These are phyloP conservation scores for Exophiala viscosa DNA, from an alignment of 2,329 filamentous ascomycete genomes.

Conservation along the genomic window DNA sequence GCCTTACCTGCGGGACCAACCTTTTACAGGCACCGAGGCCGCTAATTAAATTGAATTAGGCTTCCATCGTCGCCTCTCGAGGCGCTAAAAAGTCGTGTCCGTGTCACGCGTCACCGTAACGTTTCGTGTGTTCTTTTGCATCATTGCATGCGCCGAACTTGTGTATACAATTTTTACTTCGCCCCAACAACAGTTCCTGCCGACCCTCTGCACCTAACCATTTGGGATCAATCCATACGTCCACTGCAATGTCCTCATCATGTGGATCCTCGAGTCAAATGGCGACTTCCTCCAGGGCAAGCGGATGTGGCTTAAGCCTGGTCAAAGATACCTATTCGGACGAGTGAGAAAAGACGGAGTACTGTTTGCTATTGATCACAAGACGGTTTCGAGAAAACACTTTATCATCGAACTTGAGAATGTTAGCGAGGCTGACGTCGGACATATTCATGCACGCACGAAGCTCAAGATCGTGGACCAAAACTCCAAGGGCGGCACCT, in stretches of 20 bases:
- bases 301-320: conserved; percentile 79
- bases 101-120: conserved; percentile 15
- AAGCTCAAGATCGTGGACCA: conserved; percentile 71
- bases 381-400: conserved; percentile 85
- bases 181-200: background rate
- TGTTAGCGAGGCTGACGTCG: conserved; percentile 64
- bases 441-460: conserved; percentile 63
- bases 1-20: conserved; percentile 8
- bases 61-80: too few relatives aligned
- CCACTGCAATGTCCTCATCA: conserved; percentile 34
- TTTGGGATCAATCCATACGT: background rate
- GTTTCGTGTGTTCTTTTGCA: background rate
- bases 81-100: background rate
- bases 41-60: background rate
- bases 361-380: conserved; percentile 69
- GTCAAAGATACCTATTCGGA: conserved; percentile 80
- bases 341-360: conserved; percentile 65
- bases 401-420: conserved; percentile 68
- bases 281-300: conserved; percentile 52
- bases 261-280: conserved; percentile 62
- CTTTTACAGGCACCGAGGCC: conserved; percentile 18
- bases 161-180: background rate
- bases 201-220: background rate
- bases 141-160: conserved; percentile 2
- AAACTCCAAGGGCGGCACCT: conserved; percentile 79